Conservation (phyloP, 345 rosid genomes). For the Arabis alpina region DNA sequence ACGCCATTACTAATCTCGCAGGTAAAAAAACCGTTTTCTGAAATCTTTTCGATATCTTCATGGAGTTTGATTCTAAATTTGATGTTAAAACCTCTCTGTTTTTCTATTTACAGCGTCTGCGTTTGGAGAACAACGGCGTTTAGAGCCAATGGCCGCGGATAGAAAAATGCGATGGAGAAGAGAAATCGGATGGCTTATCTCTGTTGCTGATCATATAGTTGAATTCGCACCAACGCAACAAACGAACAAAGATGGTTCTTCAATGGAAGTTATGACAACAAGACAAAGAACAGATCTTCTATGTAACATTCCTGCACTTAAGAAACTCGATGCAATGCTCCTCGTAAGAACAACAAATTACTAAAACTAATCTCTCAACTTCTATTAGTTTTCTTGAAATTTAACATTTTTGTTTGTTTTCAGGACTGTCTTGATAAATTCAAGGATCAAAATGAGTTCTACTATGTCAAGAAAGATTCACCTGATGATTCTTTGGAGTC, state of each 20-base stretch:
- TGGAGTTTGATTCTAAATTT: not conserved
- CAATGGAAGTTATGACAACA: conserved; percentile 83
- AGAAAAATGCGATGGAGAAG: conserved; percentile 63
- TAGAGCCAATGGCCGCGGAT: conserved; percentile 70
- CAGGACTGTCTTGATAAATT: conserved; percentile 87
- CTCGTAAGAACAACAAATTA: conserved; percentile 55
- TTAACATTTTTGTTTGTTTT: not conserved
- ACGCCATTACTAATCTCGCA: conserved; percentile 57
- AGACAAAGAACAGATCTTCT: conserved; percentile 83
- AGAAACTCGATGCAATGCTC: conserved; percentile 95
- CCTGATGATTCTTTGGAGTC: conserved; percentile 62
- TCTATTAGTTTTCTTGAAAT: not conserved
- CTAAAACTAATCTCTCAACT: conserved; percentile 6
- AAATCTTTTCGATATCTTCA: not conserved
- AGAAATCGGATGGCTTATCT: conserved; percentile 73
- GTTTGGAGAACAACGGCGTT: conserved; percentile 53
- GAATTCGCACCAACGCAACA: conserved; percentile 74
- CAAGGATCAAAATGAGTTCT: conserved; percentile 71
- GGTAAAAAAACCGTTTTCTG: conserved; percentile 22
- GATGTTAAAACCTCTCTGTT: not conserved
- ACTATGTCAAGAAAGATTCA: conserved; percentile 66
- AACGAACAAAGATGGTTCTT: conserved; percentile 57
- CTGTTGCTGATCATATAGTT: conserved; percentile 70
- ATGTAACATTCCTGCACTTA: conserved; percentile 89
- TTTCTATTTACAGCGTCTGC: conserved; percentile 45